These are phyloP conservation scores for Xerocomellus dryophilus DNA, from an alignment of 768 basidiomycete species.

Conservation along the genomic window DNA sequence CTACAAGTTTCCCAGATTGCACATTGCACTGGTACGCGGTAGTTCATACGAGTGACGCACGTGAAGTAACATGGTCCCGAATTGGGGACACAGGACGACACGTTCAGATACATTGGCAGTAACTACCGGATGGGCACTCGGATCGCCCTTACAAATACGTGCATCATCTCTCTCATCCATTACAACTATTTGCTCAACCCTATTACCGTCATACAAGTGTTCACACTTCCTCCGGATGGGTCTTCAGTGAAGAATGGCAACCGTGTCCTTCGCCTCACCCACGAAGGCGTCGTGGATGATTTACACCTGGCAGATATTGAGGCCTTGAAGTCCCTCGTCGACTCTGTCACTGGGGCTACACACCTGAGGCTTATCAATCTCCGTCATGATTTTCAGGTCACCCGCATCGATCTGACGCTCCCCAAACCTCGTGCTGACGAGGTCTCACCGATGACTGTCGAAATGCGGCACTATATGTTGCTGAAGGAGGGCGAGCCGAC, in stretches of 20 bases:
- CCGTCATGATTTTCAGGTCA: neutral
- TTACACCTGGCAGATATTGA: accelerated
- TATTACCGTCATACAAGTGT: neutral
- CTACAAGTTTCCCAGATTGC: neutral
- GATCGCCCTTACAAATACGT: neutral
- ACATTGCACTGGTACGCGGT: neutral
- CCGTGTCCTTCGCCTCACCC: neutral
- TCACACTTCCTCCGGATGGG: neutral
- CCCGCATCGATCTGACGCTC: neutral
- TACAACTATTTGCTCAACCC: no score
- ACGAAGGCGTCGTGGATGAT: neutral
- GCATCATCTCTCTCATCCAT: neutral
- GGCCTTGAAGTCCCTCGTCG: neutral
- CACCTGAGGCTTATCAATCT: neutral
- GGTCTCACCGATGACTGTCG: neutral
- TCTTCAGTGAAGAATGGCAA: neutral
- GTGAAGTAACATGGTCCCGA: neutral
- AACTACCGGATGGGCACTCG: no score
- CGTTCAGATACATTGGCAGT: accelerated
- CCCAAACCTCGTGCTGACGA: neutral
- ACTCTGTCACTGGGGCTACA: neutral
- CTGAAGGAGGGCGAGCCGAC: neutral
- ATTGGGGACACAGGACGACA: neutral
- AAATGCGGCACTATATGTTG: neutral
- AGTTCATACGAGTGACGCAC: conserved; percentile 6